A percentile compares a stretch with the other conserved stretches of the same genome.
Conservation (phyloP, 108 stramenopile species). For the Cyclotella atomus region DNA sequence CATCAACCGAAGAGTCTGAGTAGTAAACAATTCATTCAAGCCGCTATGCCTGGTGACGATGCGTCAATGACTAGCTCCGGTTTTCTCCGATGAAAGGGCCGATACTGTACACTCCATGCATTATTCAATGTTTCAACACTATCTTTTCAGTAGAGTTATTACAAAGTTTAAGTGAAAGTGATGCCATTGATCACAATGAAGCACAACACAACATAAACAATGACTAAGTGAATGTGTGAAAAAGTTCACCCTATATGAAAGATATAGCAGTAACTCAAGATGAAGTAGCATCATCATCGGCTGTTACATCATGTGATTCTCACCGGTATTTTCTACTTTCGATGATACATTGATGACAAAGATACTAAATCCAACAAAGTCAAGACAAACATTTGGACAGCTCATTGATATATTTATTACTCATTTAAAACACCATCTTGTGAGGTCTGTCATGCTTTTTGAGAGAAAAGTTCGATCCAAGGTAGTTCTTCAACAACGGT, state of each 20-base stretch:
- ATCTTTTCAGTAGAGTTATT: not conserved
- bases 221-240: not conserved
- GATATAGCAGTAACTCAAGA: not conserved
- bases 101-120: slow-evolving; percentile 12
- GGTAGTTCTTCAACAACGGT: slow-evolving; percentile 93
- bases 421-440: slow-evolving; percentile 95
- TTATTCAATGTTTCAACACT: slow-evolving; percentile 13
- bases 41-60: not conserved
- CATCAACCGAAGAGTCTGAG: too few species aligned
- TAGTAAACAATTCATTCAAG: too few species aligned
- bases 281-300: not conserved
- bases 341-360: too few species aligned
- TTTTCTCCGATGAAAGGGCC: slow-evolving; percentile 17
- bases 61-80: not conserved
- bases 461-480: slow-evolving; percentile 93
- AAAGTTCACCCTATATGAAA: slow-evolving; percentile 1
- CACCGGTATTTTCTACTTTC: too few species aligned
- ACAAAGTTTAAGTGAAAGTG: too few species aligned
- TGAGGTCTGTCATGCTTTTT: slow-evolving; percentile 94
- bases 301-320: not conserved
- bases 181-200: not conserved
- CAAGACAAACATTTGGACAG: not conserved
- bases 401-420: not conserved
- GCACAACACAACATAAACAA: not conserved
- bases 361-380: too few species aligned